phyloP scores from a whole-genome alignment of 1,284 basidiomycete species.

The Apiotrichum veenhuisii region DNA sequence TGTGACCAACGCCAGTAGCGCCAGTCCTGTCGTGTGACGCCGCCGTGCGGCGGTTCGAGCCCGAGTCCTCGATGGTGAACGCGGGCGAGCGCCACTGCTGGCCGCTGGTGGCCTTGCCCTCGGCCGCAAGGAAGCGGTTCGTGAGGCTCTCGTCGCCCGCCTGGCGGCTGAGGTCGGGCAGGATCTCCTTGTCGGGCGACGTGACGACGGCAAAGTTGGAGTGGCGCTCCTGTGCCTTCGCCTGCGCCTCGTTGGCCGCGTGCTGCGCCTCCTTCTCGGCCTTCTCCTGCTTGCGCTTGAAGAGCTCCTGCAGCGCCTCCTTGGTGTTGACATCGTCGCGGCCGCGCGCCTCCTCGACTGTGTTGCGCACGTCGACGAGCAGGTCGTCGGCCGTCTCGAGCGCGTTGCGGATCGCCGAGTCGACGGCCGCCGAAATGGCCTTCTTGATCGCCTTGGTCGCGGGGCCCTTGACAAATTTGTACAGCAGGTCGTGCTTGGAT shows the following conservation, averaged over 20 bases:
- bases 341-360: constrained; percentile 64
- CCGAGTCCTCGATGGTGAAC: constrained; percentile 29
- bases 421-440: constrained; percentile 79
- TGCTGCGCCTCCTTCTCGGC: constrained; percentile 41
- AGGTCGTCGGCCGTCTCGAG: constrained; percentile 73
- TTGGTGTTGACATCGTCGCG: constrained; percentile 56
- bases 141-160: constrained; percentile 18
- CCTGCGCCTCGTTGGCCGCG: constrained; percentile 4
- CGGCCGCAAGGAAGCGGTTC: constrained; percentile 36
- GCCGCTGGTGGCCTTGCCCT: constrained; percentile 34
- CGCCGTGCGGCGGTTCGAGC: too few species aligned
- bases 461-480: constrained; percentile 57
- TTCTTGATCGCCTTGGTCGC: constrained; percentile 72
- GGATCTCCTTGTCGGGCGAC: constrained; percentile 22
- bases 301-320: constrained; percentile 67
- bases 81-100: constrained; percentile 43
- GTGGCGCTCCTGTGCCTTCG: not conserved
- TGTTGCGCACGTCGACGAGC: constrained; percentile 57
- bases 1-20: too few species aligned
- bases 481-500: constrained; percentile 82
- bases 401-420: constrained; percentile 69
- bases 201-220: constrained; percentile 14
- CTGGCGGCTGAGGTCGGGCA: constrained; percentile 33
- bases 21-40: too few species aligned
- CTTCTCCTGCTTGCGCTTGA: constrained; percentile 50